Conservation (phyloP, 2,329 filamentous ascomycete genomes). For the Curvularia lunata region DNA sequence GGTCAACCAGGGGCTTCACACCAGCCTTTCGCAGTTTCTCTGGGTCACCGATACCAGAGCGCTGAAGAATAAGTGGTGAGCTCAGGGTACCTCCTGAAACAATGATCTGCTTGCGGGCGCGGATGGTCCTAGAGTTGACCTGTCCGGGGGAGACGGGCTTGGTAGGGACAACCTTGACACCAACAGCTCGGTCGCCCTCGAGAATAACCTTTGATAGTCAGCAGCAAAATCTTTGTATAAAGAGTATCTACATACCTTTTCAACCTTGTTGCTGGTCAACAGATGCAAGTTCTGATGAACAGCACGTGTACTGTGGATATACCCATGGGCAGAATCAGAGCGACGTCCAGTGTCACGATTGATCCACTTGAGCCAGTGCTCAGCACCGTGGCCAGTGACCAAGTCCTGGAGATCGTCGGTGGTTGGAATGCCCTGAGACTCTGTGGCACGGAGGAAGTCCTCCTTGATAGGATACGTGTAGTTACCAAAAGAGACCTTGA, state of each 20-base stretch:
- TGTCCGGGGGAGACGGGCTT: slow-evolving; percentile 69
- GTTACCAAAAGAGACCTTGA: slow-evolving; percentile 81
- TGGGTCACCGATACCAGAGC: slow-evolving; percentile 75
- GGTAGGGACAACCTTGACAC: slow-evolving; percentile 71
- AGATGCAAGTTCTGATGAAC: slow-evolving; percentile 74
- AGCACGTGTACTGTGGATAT: slow-evolving; percentile 76
- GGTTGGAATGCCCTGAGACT: slow-evolving; percentile 75
- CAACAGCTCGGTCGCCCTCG: slow-evolving; percentile 74
- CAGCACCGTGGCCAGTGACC: slow-evolving; percentile 70
- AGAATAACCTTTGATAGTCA: slow-evolving; percentile 61
- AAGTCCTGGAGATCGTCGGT: slow-evolving; percentile 81
- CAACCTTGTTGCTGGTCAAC: slow-evolving; percentile 76
- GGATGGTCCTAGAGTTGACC: slow-evolving; percentile 63
- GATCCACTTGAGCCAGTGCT: slow-evolving; percentile 88
- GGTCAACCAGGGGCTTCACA: slow-evolving; percentile 71
- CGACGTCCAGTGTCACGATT: slow-evolving; percentile 73
- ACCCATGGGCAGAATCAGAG: slow-evolving; percentile 78
- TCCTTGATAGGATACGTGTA: slow-evolving; percentile 83
- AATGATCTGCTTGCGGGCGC: slow-evolving; percentile 75
- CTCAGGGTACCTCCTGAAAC: slow-evolving; percentile 75
- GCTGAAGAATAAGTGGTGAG: slow-evolving; percentile 76
- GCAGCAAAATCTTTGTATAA: background rate
- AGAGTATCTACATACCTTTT: slow-evolving; percentile 55
- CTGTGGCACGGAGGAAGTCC: slow-evolving; percentile 75
- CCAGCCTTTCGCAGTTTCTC: slow-evolving; percentile 72